These are phyloP conservation scores for Penicillium ochrochloron DNA, from an alignment of 495 filamentous ascomycete genomes.

Conservation along the genomic window DNA sequence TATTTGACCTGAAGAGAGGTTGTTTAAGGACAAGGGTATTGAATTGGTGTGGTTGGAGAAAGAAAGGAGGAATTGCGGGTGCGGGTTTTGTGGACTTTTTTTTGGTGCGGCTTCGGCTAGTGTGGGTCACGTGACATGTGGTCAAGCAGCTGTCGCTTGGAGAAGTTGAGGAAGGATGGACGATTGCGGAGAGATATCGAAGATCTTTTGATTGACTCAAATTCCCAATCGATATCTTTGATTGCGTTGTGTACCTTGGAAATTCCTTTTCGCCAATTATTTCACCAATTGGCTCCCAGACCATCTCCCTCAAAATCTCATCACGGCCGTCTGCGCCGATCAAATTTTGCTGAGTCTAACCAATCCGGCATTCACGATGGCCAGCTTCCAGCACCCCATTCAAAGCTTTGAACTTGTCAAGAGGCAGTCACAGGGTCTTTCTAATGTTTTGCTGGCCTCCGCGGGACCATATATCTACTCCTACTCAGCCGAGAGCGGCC, in stretches of 20 bases:
- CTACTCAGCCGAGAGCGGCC: slow-evolving; percentile 48
- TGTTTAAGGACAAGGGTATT: slow-evolving; percentile 94
- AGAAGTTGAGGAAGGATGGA: slow-evolving; percentile 18
- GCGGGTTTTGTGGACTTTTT: slow-evolving; percentile 39
- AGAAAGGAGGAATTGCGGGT: slow-evolving; percentile 18
- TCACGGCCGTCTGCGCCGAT: slow-evolving; percentile 3
- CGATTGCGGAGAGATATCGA: slow-evolving; percentile 18
- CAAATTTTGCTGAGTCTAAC: slow-evolving; percentile 26
- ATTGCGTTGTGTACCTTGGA: not conserved
- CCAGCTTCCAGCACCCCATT: slow-evolving; percentile 54
- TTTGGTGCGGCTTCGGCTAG: slow-evolving; percentile 42
- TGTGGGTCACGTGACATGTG: slow-evolving; percentile 41
- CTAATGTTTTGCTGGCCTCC: slow-evolving; percentile 57
- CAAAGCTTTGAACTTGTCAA: slow-evolving; percentile 56
- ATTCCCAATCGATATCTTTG: not conserved
- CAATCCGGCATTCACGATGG: slow-evolving; percentile 32
- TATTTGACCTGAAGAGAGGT: slow-evolving; percentile 84
- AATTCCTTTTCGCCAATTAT: not conserved
- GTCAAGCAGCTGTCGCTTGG: slow-evolving; percentile 11
- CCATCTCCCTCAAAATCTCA: not conserved
- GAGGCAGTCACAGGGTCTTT: slow-evolving; percentile 28
- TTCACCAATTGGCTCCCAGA: not conserved
- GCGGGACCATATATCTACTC: slow-evolving; percentile 59
- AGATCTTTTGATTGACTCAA: not conserved
- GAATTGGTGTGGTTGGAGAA: slow-evolving; percentile 37